A percentile compares a stretch with the other conserved stretches of the same genome.
These are phyloP conservation scores for Mycena filopes DNA, from an alignment of 768 basidiomycete species.

Conservation along the genomic window DNA sequence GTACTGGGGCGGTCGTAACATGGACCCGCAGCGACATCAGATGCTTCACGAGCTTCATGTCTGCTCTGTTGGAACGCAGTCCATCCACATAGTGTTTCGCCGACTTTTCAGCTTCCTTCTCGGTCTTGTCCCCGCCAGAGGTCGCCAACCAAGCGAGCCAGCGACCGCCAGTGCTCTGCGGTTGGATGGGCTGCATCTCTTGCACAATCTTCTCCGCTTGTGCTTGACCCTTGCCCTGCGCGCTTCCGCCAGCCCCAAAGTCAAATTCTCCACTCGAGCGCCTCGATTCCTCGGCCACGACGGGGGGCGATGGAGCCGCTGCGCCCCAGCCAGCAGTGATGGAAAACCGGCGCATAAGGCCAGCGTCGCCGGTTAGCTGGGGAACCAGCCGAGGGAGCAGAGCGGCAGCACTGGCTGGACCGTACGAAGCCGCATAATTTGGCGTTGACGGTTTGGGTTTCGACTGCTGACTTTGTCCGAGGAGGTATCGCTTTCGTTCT, in stretches of 20 bases:
- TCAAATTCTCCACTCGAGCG: constrained; percentile 7
- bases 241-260: constrained; percentile 9
- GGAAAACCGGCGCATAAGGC: constrained; percentile 75
- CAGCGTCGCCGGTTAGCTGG: constrained; percentile 79
- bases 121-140: constrained; percentile 14
- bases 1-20: constrained; percentile 82
- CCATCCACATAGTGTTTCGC: constrained; percentile 73
- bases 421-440: constrained; percentile 62
- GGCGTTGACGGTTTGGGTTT: constrained; percentile 42
- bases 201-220: constrained; percentile 41
- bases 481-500: constrained; percentile 73
- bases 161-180: constrained; percentile 22
- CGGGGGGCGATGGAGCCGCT: constrained; percentile 46
- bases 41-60: constrained; percentile 76
- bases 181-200: constrained; percentile 22
- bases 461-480: constrained; percentile 61
- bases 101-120: constrained; percentile 44
- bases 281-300: constrained; percentile 39
- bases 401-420: constrained; percentile 65
- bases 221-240: constrained; percentile 13
- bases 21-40: constrained; percentile 87
- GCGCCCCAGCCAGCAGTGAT: constrained; percentile 70
- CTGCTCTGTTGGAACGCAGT: constrained; percentile 64
- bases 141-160: constrained; percentile 15
- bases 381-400: constrained; percentile 76